Percentiles rank a stretch among this genome's conserved stretches.
Conservation (phyloP, 441 rosid genomes). For the Syzygium malaccense region DNA sequence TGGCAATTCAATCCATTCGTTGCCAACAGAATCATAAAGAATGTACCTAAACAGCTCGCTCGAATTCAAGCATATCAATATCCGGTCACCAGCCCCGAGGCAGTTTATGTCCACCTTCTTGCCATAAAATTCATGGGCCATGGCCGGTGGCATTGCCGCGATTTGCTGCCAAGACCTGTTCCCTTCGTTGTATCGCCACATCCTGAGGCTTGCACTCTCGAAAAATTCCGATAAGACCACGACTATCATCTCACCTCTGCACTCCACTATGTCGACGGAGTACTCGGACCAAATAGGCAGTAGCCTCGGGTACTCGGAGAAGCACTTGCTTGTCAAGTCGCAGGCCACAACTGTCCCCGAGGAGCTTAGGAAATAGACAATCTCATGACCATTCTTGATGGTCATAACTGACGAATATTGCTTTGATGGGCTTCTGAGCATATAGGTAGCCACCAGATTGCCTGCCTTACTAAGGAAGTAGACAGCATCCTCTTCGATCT, state of each 20-base stretch:
- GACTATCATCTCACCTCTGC: conserved; percentile 60
- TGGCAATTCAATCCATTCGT: conserved; percentile 67
- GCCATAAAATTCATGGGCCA: conserved; percentile 79
- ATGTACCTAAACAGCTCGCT: conserved; percentile 49
- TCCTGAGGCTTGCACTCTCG: conserved; percentile 69
- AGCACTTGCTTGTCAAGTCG: conserved; percentile 40
- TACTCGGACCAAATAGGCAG: conserved; percentile 63
- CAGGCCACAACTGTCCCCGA: conserved; percentile 61
- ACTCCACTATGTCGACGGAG: conserved; percentile 77
- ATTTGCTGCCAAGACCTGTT: conserved; percentile 50
- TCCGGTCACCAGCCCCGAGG: conserved; percentile 52
- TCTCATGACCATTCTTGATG: conserved; percentile 37
- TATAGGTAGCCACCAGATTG: conserved; percentile 56
- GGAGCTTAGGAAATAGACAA: conserved; percentile 64
- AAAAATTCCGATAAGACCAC: conserved; percentile 69
- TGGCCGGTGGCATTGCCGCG: conserved; percentile 73
- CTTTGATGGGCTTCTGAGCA: conserved; percentile 83
- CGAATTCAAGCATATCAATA: conserved; percentile 65
- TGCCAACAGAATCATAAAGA: conserved; percentile 32
- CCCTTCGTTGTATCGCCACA: conserved; percentile 57
- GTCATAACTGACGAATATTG: conserved; percentile 70
- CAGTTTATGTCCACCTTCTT: conserved; percentile 79
- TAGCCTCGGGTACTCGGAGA: conserved; percentile 63
- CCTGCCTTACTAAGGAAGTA: conserved; percentile 85
- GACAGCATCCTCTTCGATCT: conserved; percentile 25